A percentile compares a stretch with the other conserved stretches of the same genome.
These are phyloP conservation scores for Tulasnella sp. DNA, from an alignment of 768 basidiomycete species.

Conservation along the genomic window DNA sequence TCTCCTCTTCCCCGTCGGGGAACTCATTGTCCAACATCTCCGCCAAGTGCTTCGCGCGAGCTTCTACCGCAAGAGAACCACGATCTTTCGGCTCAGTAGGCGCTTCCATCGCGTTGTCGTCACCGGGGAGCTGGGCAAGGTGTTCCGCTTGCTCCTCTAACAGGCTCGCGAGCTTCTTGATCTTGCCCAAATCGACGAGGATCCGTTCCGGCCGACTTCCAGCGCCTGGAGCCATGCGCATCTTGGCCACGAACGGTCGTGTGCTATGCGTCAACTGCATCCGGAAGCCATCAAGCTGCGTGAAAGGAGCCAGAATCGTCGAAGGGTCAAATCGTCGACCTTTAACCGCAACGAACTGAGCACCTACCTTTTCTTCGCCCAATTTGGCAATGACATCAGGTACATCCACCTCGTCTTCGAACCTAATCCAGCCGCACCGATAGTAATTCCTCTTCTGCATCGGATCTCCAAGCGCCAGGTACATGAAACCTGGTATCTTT, in stretches of 20 bases:
- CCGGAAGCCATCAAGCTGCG: slow-evolving; percentile 88
- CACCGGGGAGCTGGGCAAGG: slow-evolving; percentile 28
- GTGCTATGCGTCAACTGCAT: slow-evolving; percentile 79
- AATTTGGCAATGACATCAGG: slow-evolving; percentile 58
- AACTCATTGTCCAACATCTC: slow-evolving; percentile 59
- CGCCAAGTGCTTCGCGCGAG: slow-evolving; percentile 69
- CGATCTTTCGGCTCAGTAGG: slow-evolving; percentile 47
- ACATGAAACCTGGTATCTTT: slow-evolving; percentile 71
- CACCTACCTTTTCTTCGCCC: slow-evolving; percentile 72
- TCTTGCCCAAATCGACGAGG: slow-evolving; percentile 70
- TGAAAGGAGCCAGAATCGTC: neutral
- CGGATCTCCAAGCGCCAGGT: slow-evolving; percentile 87
- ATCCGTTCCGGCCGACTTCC: slow-evolving; percentile 74
- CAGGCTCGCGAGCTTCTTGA: slow-evolving; percentile 58
- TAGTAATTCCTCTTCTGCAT: slow-evolving; percentile 89
- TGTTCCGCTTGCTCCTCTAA: slow-evolving; percentile 63
- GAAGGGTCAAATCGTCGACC: too few relatives aligned
- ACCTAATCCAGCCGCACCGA: slow-evolving; percentile 89
- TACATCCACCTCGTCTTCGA: slow-evolving; percentile 81
- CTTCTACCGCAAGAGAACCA: slow-evolving; percentile 74
- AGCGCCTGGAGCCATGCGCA: slow-evolving; percentile 75
- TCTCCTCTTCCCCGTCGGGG: slow-evolving; percentile 54
- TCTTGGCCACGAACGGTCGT: slow-evolving; percentile 66
- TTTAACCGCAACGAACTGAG: neutral
- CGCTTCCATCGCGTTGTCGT: slow-evolving; percentile 40